Conservation (phyloP, 495 filamentous ascomycete species). For the Polyplosphaeria fusca region DNA sequence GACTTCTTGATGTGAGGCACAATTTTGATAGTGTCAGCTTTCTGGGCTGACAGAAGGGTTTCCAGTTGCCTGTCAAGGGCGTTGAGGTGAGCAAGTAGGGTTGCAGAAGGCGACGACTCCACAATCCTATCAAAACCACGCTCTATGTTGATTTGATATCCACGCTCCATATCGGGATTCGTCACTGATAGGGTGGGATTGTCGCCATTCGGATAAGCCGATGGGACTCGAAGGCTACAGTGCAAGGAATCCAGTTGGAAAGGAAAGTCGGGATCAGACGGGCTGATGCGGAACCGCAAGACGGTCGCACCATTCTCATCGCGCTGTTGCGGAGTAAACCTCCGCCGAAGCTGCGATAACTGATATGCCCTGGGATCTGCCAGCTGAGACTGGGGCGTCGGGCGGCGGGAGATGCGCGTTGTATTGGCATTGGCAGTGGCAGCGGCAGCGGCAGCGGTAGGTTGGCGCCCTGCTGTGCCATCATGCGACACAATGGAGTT, state of each 20-base stretch:
- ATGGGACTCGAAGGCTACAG: constrained; percentile 64
- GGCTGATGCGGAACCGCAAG: constrained; percentile 61
- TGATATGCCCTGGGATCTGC: constrained; percentile 74
- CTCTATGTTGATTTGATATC: constrained; percentile 78
- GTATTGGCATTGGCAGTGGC: too few relatives aligned
- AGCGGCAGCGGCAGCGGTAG: too few relatives aligned
- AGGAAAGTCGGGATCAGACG: constrained; percentile 86
- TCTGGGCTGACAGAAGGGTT: constrained; percentile 63
- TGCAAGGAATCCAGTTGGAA: constrained; percentile 72
- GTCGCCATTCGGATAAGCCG: constrained; percentile 20
- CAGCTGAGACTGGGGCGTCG: constrained; percentile 61
- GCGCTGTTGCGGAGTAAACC: constrained; percentile 63
- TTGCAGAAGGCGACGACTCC: constrained; percentile 52
- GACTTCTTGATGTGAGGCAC: constrained; percentile 72
- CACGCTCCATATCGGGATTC: constrained; percentile 76
- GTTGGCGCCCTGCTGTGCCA: constrained; percentile 13
- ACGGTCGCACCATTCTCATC: constrained; percentile 52
- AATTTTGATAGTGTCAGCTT: constrained; percentile 75
- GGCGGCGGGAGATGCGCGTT: constrained; percentile 58
- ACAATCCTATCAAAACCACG: constrained; percentile 71
- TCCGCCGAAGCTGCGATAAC: constrained; percentile 68
- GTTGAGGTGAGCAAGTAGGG: constrained; percentile 67
- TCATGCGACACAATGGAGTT: constrained; percentile 1
- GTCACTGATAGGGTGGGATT: constrained; percentile 60
- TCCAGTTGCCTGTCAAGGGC: constrained; percentile 73